A percentile compares a stretch with the other conserved stretches of the same genome.
Evolutionary conservation across 2,329 filamentous ascomycete genomes (phyloP).

Genomic region (Graphium sp.): DNA sequence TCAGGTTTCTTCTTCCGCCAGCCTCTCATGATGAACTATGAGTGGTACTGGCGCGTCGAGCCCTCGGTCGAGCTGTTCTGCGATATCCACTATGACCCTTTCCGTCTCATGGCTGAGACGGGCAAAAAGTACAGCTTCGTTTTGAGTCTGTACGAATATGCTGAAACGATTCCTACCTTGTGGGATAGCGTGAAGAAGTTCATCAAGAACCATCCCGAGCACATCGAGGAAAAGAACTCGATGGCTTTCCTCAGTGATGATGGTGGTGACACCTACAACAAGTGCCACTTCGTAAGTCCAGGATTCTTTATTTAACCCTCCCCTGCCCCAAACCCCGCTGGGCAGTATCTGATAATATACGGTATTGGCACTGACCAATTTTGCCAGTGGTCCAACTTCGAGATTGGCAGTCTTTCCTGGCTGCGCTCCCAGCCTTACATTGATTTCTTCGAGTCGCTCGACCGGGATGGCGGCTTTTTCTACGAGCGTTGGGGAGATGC

Average conservation of each 20-base stretch:
- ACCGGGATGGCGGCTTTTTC: constrained; percentile 91
- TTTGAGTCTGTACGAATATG: constrained; percentile 88
- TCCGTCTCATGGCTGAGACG: constrained; percentile 90
- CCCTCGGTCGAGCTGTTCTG: constrained; percentile 93
- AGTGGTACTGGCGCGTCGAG: constrained; percentile 99
- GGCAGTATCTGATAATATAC: background rate
- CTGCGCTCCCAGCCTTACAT: constrained; percentile 75
- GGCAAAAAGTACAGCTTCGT: constrained; percentile 98
- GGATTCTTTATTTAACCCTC: background rate
- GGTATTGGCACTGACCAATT: background rate
- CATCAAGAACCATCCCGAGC: constrained; percentile 76
- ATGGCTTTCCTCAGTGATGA: constrained; percentile 89
- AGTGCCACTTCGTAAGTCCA: constrained; percentile 79
- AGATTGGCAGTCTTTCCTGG: constrained; percentile 89
- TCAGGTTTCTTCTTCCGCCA: constrained; percentile 99
- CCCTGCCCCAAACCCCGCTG: no score
- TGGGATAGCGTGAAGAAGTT: constrained; percentile 96
- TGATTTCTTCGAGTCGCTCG: constrained; percentile 80
- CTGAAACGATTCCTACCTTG: constrained; percentile 86
- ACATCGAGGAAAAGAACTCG: constrained; percentile 69
- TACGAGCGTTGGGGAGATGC: constrained; percentile 98
- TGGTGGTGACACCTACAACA: constrained; percentile 80
- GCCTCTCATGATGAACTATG: constrained; percentile 82
- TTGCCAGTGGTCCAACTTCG: constrained; percentile 93
- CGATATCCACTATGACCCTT: constrained; percentile 88